Conservation (phyloP, 1,139 yeast genomes). For the Debaryomyces subglobosus region DNA sequence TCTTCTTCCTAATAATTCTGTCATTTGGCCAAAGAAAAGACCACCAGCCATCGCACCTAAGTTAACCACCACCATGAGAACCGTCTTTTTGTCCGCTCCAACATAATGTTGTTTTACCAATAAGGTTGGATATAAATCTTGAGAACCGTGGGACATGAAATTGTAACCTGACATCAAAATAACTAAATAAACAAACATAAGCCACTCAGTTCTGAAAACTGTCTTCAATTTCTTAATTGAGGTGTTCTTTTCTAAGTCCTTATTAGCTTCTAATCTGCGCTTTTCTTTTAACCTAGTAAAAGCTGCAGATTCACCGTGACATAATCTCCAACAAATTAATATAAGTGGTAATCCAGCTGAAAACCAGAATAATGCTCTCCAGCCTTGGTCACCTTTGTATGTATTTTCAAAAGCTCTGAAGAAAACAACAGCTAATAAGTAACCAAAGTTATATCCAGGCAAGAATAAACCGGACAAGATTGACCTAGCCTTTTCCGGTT, state of each 20-base stretch:
- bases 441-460: slow-evolving; percentile 45
- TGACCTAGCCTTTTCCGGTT: slow-evolving; percentile 38
- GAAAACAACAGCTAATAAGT: slow-evolving; percentile 39
- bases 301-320: slow-evolving; percentile 38
- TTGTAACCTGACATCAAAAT: slow-evolving; percentile 53
- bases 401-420: slow-evolving; percentile 61
- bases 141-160: slow-evolving; percentile 59
- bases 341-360: slow-evolving; percentile 59
- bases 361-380: slow-evolving; percentile 85
- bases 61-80: slow-evolving; percentile 49
- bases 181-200: slow-evolving; percentile 46
- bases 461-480: slow-evolving; percentile 41
- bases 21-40: slow-evolving; percentile 44
- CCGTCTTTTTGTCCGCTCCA: slow-evolving; percentile 40
- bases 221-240: slow-evolving; percentile 12
- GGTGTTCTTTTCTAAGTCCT: slow-evolving; percentile 4
- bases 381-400: slow-evolving; percentile 47
- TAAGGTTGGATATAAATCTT: slow-evolving; percentile 55
- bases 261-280: slow-evolving; percentile 13
- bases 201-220: slow-evolving; percentile 43
- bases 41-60: slow-evolving; percentile 58
- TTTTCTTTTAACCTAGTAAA: slow-evolving; percentile 22
- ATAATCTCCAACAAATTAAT: slow-evolving; percentile 35
- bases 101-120: slow-evolving; percentile 42
- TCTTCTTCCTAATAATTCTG: slow-evolving; percentile 52